phyloP scores from a whole-genome alignment of 345 rosid species.

The Passiflora organensis region DNA sequence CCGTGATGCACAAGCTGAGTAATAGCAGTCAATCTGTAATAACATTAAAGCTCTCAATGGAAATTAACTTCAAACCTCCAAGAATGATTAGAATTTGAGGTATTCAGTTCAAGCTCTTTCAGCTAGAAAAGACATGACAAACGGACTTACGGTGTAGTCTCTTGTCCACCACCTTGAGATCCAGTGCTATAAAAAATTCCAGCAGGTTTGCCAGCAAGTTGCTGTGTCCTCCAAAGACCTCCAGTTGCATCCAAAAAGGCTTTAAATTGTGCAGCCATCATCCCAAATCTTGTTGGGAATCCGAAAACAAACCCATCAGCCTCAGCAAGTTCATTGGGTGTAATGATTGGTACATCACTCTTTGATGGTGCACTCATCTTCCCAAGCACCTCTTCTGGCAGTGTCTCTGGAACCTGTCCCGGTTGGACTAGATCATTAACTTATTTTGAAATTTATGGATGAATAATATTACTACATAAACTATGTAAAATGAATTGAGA shows the following conservation, averaged over 20 bases:
- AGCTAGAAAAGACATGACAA: neutral
- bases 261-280: conserved; percentile 97
- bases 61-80: neutral
- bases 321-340: conserved; percentile 72
- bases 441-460: neutral
- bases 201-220: conserved; percentile 93
- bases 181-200: conserved; percentile 98
- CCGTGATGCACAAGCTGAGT: conserved; percentile 97
- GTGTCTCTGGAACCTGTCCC: conserved; percentile 78
- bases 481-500: too few relatives aligned
- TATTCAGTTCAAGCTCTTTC: too few relatives aligned
- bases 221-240: conserved; percentile 84
- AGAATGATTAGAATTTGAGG: too few relatives aligned
- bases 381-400: conserved; percentile 66
- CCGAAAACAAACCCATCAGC: conserved; percentile 92
- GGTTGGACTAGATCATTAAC: conserved; percentile 4
- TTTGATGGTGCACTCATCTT: conserved; percentile 93
- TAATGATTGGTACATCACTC: conserved; percentile 70
- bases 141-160: conserved; percentile 84
- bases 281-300: conserved; percentile 93
- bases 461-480: neutral
- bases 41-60: neutral
- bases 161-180: conserved; percentile 98
- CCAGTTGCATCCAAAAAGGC: conserved; percentile 92
- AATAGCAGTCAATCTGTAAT: conserved; percentile 75